Evolutionary conservation across 2,329 filamentous ascomycete genomes (phyloP).

Genomic region (Pseudogymnoascus sp.): DNA sequence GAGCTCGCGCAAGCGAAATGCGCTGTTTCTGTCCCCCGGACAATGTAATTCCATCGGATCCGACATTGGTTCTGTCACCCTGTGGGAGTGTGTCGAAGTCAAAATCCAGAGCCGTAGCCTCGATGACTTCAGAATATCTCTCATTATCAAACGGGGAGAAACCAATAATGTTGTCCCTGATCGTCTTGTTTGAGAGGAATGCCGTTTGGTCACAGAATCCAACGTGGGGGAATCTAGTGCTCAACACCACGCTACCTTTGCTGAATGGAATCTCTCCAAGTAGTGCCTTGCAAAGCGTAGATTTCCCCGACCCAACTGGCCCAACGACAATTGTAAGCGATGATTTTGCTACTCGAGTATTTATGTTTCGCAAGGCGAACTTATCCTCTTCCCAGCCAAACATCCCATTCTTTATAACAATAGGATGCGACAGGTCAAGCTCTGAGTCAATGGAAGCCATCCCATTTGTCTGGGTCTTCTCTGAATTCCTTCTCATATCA

Average conservation of each 20-base stretch:
- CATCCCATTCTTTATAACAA: conserved; percentile 17
- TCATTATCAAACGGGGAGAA: conserved; percentile 18
- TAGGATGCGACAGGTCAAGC: background rate
- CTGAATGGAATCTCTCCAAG: conserved; percentile 28
- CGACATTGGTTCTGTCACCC: conserved; percentile 21
- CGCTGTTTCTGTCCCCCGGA: conserved; percentile 16
- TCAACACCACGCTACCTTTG: conserved; percentile 19
- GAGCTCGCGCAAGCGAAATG: conserved; percentile 16
- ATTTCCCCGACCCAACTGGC: conserved; percentile 27
- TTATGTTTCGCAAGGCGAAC: conserved; percentile 16
- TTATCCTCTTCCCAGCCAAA: conserved; percentile 24
- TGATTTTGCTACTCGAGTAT: conserved; percentile 13
- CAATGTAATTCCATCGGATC: conserved; percentile 15
- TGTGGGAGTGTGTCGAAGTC: conserved; percentile 19
- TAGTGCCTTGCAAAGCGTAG: conserved; percentile 27
- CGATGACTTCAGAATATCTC: conserved; percentile 21
- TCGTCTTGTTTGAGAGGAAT: conserved; percentile 34
- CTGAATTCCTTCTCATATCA: conserved; percentile 5
- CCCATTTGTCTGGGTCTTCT: conserved; percentile 1
- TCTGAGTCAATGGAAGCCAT: background rate
- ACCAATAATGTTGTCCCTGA: conserved; percentile 32
- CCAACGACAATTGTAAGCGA: conserved; percentile 24
- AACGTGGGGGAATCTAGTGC: conserved; percentile 16
- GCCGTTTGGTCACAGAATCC: conserved; percentile 37
- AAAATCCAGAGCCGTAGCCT: conserved; percentile 16